Base-by-base conservation (phyloP, 2,329 filamentous ascomycete genomes). In the Alternaria viburni region DNA sequence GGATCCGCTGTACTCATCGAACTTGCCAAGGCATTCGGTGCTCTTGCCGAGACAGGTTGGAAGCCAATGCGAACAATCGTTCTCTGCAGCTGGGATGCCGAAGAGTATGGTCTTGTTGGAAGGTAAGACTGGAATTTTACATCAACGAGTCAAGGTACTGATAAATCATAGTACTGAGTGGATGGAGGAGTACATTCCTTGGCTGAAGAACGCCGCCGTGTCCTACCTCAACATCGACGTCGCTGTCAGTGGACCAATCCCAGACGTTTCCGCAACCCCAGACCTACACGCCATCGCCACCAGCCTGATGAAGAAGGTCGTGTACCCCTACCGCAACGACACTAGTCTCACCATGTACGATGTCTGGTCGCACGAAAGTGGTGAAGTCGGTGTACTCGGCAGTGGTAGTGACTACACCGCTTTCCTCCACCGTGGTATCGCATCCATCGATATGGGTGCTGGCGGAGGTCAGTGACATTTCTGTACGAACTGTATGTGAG, bases 211-310 rank as follows among this genome's bases (percentile, higher is more conserved):
- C 3, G 77, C 81, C 6, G 80, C 80, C 3, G 78, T 85, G 4
- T 80, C 82, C 0, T 86, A 87, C 55, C 77, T 87, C 51, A 87
- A 87, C 69, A 76, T 86, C 32, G 85, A 86, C 47, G 78, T 84
- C 3, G 85, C 83, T 0, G 81, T 82, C 3, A 80, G 81, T 6
- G 84, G 84, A 0, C 81, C 79, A 5, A 74, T 80, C 6, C 82
- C 77, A 5, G 75, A 74, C 7, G 60, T 82, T 23, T 70, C 76
- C 9, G 81, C 81, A 5, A 79, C 80, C 3, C 82, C 82, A 5
- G 78, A 82, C 45, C 71, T 83, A 1, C 81, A 83, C 62, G 62
- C 70, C 15, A 75, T 83, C 46, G 69, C 72, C 28, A 75, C 65
- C 0, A 71, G 72, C 12, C 47, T 75, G 4, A 79, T 80, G 79